Base-by-base conservation (phyloP, 2,329 filamentous ascomycete species). In the Aspergillus niger region DNA sequence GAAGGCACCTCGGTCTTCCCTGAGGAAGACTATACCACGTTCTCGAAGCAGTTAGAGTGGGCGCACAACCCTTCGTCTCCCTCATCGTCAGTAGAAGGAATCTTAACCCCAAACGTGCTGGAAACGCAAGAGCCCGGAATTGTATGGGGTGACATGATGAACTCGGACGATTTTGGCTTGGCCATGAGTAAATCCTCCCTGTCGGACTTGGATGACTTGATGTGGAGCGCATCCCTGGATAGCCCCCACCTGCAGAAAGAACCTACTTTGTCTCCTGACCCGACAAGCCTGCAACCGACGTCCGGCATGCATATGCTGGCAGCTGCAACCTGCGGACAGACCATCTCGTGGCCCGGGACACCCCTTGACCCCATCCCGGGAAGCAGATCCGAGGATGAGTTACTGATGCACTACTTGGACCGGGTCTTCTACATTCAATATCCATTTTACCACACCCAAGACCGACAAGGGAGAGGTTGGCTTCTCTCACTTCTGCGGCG, bases 361-460 rank as follows among this genome's bases (percentile, higher is more conserved):
- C 41, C 41, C 11, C 13, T 22, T 13, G 41, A 24, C 20, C 13
- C 41, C 3, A 13, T 22, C 10, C 5, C 22, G 41, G 41, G 41
- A 44, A 22, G 13, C 20, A 44, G 20, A 6, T 6, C 41, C 13
- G 41, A 44, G 41, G 41, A 44, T 44, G 41, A 44, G 32, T 53
- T 55, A n/a, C 41, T 55, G 10, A 55, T 55, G 53, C 28, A 55
- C 38, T 55, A 55, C 38, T 24, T 55, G 36, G 53, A 55, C 30
- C 53, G 17, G 20, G 53, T 47, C 8, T 55, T 55, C 53, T 55
- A 55, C 22, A 20, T 55, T 7, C 53, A 55, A 7, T 55, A 24
- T 22, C 53, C 53, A 8, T 55, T 55, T 11, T 55, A 47, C 11
- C 28, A 41, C 17, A 13, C 53, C 22, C 28, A 8, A 3, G 28